Evolutionary conservation across 257 asterid genomes (phyloP).

Genomic region (Ilex aquifolium): DNA sequence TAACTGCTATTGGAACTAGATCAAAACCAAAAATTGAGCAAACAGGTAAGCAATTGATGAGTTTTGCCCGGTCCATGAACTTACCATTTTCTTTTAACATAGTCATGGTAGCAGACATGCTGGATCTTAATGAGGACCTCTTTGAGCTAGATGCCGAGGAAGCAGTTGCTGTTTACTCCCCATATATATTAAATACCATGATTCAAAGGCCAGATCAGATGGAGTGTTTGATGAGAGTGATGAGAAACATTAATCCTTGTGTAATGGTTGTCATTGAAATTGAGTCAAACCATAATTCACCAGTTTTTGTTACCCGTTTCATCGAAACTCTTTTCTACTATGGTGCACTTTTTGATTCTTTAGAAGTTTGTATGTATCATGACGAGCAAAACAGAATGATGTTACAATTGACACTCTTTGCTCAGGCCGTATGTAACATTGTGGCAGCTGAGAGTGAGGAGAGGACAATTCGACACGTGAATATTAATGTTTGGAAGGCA

Average conservation of each 20-base stretch:
- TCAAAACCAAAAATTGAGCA: constrained; percentile 18
- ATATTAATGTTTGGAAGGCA: not conserved
- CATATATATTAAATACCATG: constrained; percentile 16
- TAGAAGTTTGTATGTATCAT: constrained; percentile 20
- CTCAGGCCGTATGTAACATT: constrained; percentile 17
- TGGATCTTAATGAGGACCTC: constrained; percentile 23
- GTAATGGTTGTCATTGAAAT: constrained; percentile 16
- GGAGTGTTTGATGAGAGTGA: constrained; percentile 16
- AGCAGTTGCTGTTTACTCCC: constrained; percentile 26
- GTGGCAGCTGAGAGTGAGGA: constrained; percentile 26
- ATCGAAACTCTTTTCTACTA: constrained; percentile 25
- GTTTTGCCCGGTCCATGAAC: constrained; percentile 28
- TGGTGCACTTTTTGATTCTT: constrained; percentile 25
- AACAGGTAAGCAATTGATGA: constrained; percentile 23
- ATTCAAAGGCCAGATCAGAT: constrained; percentile 21
- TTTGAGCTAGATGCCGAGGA: constrained; percentile 28
- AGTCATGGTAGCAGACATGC: constrained; percentile 17
- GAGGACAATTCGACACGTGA: not conserved
- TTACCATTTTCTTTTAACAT: constrained; percentile 19
- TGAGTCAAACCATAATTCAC: constrained; percentile 22
- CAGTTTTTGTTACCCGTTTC: constrained; percentile 23
- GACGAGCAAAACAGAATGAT: constrained; percentile 13
- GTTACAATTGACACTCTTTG: constrained; percentile 15
- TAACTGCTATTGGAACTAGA: constrained; percentile 30
- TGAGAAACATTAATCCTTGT: constrained; percentile 15